Evolutionary conservation across 495 filamentous ascomycete genomes (phyloP).

Genomic region (Astrothelium macrocarpum): DNA sequence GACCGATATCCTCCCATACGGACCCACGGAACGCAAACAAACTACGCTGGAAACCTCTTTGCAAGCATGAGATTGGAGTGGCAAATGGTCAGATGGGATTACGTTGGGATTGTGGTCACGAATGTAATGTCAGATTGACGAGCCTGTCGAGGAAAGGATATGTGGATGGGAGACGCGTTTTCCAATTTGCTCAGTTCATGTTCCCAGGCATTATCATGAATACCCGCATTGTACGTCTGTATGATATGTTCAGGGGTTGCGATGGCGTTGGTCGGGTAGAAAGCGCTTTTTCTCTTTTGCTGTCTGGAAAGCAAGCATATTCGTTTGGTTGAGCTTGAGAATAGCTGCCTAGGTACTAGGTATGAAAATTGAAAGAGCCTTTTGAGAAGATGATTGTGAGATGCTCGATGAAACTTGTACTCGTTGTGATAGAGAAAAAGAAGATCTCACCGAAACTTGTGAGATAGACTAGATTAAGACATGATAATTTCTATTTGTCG

Average conservation of each 20-base stretch:
- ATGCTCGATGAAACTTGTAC: background rate
- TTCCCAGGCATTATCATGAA: background rate
- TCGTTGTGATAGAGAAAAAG: too few species aligned
- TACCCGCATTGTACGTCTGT: slow-evolving; percentile 4
- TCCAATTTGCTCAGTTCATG: background rate
- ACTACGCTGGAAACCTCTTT: too few species aligned
- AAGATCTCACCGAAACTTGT: too few species aligned
- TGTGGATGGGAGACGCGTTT: background rate
- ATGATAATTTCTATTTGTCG: too few species aligned
- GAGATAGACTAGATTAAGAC: too few species aligned
- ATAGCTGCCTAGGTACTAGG: background rate
- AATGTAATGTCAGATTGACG: too few species aligned
- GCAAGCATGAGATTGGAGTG: too few species aligned
- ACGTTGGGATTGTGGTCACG: too few species aligned
- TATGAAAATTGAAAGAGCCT: background rate
- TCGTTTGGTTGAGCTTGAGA: background rate
- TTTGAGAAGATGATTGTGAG: background rate
- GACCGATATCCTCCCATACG: too few species aligned
- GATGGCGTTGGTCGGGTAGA: slow-evolving; percentile 2
- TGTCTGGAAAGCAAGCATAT: slow-evolving; percentile 2
- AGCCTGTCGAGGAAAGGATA: too few species aligned
- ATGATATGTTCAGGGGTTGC: background rate
- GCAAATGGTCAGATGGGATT: too few species aligned
- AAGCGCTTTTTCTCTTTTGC: background rate
- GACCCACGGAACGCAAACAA: too few species aligned